Base-by-base conservation (phyloP, 2,329 filamentous ascomycete genomes). In the Colletotrichum truncatum region DNA sequence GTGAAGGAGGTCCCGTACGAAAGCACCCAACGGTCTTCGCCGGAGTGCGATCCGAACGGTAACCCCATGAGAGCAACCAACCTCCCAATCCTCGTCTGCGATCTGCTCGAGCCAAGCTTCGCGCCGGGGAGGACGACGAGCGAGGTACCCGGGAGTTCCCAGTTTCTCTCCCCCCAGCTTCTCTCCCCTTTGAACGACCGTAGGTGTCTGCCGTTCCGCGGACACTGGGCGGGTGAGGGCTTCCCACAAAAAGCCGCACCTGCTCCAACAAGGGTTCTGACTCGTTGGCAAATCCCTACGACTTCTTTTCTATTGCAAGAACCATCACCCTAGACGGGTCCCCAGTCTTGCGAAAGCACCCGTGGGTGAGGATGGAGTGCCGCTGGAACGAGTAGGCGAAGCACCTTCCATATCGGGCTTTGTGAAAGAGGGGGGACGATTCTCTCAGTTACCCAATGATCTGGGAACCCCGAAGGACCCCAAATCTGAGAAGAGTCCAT, bases 201-300 rank as follows among this genome's bases (percentile, higher is more conserved):
- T n/a, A n/a, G n/a, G n/a, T n/a, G n/a, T n/a, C n/a, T n/a, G 23
- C 18, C 9, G 18, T 38, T n/a, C 16, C 46, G 30, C n/a, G n/a
- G n/a, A n/a, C 26, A 49, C 9, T 4, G 36, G 46, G 10, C 23
- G 26, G n/a, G 14, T 23, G 30, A 16, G 30, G 10, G 11, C 28
- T 18, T 57, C 54, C 53, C 53, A 61, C 34, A 34, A 56, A 62
- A 62, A 55, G 58, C 32, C 58, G 30, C 57, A 57, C 48, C 56
- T 43, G 41, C 46, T 11, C 18, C 32, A 36, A 34, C 62, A 65
- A 56, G 62, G 62, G 57, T 65, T 23, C 21, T 65, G 62, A 62
- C 62, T 65, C 62, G 61, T 18, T 21, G 32, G 23, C 23, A 16
- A 26, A 43, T 28, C 41, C 49, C 21, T 55, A 49, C 41, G 28